Evolutionary conservation across 345 rosid species (phyloP), one percentile per base, ranked within the genome.

Genomic region (Acer yangbiense): DNA sequence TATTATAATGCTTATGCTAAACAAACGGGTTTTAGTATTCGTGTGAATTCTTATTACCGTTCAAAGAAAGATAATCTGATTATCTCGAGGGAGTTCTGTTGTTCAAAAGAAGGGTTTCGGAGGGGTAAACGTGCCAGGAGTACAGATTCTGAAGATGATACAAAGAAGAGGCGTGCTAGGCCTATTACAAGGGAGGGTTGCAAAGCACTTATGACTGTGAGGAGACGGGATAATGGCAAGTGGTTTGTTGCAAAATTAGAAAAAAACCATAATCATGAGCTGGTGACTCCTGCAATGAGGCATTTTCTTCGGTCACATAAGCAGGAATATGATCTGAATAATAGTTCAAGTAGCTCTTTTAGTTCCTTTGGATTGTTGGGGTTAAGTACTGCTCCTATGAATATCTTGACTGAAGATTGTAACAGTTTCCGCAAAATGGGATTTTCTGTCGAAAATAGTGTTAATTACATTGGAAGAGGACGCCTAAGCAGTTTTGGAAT

Each of bases 151-250:
- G 71, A 76, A 17, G 71, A 72, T 61, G 77, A 61, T 20, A 29
- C 65, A 11, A 79, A 65, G 64, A 83, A 54, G 73, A 72, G 78
- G 65, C 81, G 73, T 29, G 68, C 83, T 72, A 55, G 81, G 69
- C 78, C 83, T 39, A 62, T 82, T 46, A 76, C 76, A 13, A 83
- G 85, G 39, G 78, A 78, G 48, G 85, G 80, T 29, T 78, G 85
- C 64, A 76, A 76, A 65, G 85, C 82, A 27, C 21, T 79, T 23
- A 82, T 79, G 80, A 79, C 78, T 0, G 76, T 79, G 43, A 76
- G 82, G 74, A 78, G 79, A 72, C 35, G 72, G 41, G 80, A 76
- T 52, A 29, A 68, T 76, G 82, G 85, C 65, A 76, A 72, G 64
- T 76, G 78, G 82, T 68, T 67, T 54, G 71, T 76, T 11, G 82